Evolutionary conservation across 2,329 filamentous ascomycete species (phyloP), one percentile per base, ranked within the genome.

Genomic region (Cladosporium sp.): DNA sequence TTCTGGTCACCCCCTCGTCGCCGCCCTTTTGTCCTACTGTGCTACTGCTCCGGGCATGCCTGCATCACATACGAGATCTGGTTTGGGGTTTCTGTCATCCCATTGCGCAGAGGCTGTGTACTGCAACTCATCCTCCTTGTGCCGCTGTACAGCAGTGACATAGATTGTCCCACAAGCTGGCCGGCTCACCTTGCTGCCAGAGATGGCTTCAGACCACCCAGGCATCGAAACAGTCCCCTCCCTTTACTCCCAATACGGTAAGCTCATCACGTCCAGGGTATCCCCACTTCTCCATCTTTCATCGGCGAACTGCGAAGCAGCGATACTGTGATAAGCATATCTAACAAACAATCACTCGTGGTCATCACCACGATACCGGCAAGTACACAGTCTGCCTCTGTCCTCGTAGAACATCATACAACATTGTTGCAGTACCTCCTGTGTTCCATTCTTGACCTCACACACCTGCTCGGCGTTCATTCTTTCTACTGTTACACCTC

Each of bases 321-420:
- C 60, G 60, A 62, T 37, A 23, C 49, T 26, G 21, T 56, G 61
- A 63, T 63, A 56, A 63, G 61, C 46, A 55, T 29, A 62, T 37
- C 46, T 44, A 46, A 28, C 50, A 56, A 63, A 55, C 61, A 63
- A 62, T 40, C 29, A 35, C 46, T 21, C 29, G 28, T 52, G 58
- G 59, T 52, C 59, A 62, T 37, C 21, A 33, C n/a, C 44, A 28
- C 21, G n/a, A 63, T 63, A 63, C 50, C 61, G 61, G 31, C 50
- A 63, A 56, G 61, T 63, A 63, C 14, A 33, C 26, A 23, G 28
- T 56, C 16, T 31, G 55, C 18, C 37, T 63, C 26, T 46, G 2
- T 56, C 16, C 16, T 59, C 31, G 21, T 57, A 5, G 21, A n/a
- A 55, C 18, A 33, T 31, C 29, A 21, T 46, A 46, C 40, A 21